Conservation (phyloP, 805 yeast species). For the Yamadazyma paraphyllophila region DNA sequence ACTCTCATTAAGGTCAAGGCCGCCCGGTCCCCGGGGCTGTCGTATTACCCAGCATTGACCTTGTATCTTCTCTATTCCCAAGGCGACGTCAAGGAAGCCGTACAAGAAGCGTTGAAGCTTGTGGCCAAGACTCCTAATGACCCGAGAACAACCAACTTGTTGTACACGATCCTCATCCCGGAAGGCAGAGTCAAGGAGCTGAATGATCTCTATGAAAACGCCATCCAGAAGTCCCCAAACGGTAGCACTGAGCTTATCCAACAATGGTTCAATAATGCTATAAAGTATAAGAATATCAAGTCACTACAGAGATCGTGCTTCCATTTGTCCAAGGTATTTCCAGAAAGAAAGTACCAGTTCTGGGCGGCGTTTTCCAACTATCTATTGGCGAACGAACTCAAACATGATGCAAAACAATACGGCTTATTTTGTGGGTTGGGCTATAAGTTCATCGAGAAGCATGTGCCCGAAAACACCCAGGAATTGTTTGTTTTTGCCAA, state of each 20-base stretch:
- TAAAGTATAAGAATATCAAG: slow-evolving; percentile 46
- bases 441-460: slow-evolving; percentile 49
- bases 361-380: slow-evolving; percentile 60
- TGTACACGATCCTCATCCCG: slow-evolving; percentile 44
- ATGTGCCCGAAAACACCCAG: slow-evolving; percentile 58
- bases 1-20: slow-evolving; percentile 47
- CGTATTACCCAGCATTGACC: slow-evolving; percentile 50
- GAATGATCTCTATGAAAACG: slow-evolving; percentile 52
- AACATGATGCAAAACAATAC: slow-evolving; percentile 38
- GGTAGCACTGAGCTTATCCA: slow-evolving; percentile 36
- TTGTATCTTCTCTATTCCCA: slow-evolving; percentile 31
- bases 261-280: slow-evolving; percentile 57
- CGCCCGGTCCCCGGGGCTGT: slow-evolving; percentile 54
- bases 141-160: slow-evolving; percentile 46
- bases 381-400: slow-evolving; percentile 32
- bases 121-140: slow-evolving; percentile 50
- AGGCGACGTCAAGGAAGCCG: slow-evolving; percentile 33
- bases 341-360: slow-evolving; percentile 32
- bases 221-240: slow-evolving; percentile 56
- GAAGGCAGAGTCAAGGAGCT: slow-evolving; percentile 39
- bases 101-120: slow-evolving; percentile 26
- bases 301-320: slow-evolving; percentile 55
- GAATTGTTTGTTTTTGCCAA: slow-evolving; percentile 61
- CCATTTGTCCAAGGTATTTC: slow-evolving; percentile 31
- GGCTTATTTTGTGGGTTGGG: slow-evolving; percentile 62